Base-by-base conservation (phyloP, 495 filamentous ascomycete genomes). In the Clohesyomyces aquaticus region DNA sequence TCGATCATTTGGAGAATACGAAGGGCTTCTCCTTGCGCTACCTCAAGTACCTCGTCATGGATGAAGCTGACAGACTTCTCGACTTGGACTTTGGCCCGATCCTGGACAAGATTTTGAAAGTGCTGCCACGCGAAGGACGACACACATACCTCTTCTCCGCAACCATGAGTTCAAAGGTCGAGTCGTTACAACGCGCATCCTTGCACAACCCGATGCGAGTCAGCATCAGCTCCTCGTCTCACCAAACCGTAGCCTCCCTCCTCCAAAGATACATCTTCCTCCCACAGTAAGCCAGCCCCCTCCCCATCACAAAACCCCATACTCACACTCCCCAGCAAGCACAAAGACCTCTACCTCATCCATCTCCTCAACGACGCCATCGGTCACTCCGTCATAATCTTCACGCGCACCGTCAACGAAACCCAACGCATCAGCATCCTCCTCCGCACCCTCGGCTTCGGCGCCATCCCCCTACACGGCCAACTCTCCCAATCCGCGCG, bases 1-100 rank as follows among this genome's bases (percentile, higher is more conserved):
- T 97, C 1, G 94, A 98, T 69, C 94, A 98, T 73, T 78, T 97
- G 10, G 93, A 98, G 74, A 96, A 96, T 73, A 98, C 94, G 6
- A 96, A 96, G 73, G 93, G 94, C 9, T 98, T 98, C 75, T 90
- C 86, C 8, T 77, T 97, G 38, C 83, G 85, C 4, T 78, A 77
- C 16, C 77, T 97, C 3, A 91, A 91, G 69, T 96, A 93, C 68
- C 82, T 97, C 0, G 91, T 69, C 35, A 91, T 97, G 84, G 94
- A 97, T 67, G 94, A 98, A 76, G 94, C 93, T 26, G 93, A 98
- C 72, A 81, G 91, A 35, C 81, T 98, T 0, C 83, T 98, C 0
- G 94, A 98, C 71, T 85, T 96, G 75, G 93, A 97, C 75, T 98
- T 97, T 72, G 94, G 91, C 0, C 90, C 91, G 2, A 86, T 94